A percentile compares a stretch with the other conserved stretches of the same genome.
Evolutionary conservation across 2,329 filamentous ascomycete species (phyloP).

Genomic region (Fusarium armeniacum): DNA sequence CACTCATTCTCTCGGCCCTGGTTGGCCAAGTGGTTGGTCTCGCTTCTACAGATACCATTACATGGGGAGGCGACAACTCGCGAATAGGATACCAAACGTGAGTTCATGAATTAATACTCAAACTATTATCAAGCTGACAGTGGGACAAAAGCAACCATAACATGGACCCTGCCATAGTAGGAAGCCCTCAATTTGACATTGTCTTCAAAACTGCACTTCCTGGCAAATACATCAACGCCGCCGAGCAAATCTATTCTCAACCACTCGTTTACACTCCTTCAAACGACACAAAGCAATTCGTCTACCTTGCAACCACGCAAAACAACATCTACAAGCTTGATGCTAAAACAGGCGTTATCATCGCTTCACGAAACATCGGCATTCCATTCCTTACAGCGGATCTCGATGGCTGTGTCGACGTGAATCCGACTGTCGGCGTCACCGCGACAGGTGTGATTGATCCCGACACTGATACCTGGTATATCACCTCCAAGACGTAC

Average conservation of each 20-base stretch:
- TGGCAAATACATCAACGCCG: slow-evolving; percentile 63
- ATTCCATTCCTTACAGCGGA: slow-evolving; percentile 65
- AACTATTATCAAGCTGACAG: not conserved
- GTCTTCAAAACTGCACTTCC: slow-evolving; percentile 67
- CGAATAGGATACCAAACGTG: slow-evolving; percentile 67
- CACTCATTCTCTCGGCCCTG: slow-evolving; percentile 53
- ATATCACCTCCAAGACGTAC: slow-evolving; percentile 62
- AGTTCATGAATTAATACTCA: slow-evolving; percentile 34
- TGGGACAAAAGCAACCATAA: slow-evolving; percentile 65
- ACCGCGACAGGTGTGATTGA: slow-evolving; percentile 64
- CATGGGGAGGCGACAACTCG: slow-evolving; percentile 71
- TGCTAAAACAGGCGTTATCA: slow-evolving; percentile 66
- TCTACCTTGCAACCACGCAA: slow-evolving; percentile 69
- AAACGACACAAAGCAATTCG: slow-evolving; percentile 62
- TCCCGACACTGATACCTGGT: slow-evolving; percentile 60
- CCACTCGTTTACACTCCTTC: slow-evolving; percentile 65
- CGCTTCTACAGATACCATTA: slow-evolving; percentile 68
- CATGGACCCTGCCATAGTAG: slow-evolving; percentile 72
- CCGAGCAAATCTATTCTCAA: slow-evolving; percentile 68
- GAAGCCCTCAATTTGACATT: slow-evolving; percentile 67
- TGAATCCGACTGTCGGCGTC: slow-evolving; percentile 62
- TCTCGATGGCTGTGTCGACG: slow-evolving; percentile 63
- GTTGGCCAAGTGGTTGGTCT: slow-evolving; percentile 55
- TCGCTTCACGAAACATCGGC: slow-evolving; percentile 63
- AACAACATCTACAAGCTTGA: slow-evolving; percentile 71